Base-by-base conservation (phyloP, 441 rosid genomes). In the Brassica hybrid region DNA sequence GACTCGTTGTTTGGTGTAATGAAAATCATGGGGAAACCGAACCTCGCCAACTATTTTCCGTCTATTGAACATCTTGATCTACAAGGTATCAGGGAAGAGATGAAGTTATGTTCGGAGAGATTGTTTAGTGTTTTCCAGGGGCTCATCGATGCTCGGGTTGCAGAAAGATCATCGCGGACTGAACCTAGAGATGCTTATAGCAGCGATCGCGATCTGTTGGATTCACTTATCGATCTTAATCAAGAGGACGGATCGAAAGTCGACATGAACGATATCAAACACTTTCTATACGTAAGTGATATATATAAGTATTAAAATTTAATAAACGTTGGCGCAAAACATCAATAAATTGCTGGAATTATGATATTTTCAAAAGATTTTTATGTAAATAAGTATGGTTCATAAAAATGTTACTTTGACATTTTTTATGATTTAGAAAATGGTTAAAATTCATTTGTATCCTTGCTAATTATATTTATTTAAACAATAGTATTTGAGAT, bases 41-140 rank as follows among this genome's bases (percentile, higher is more conserved):
- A 74, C 64, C 13, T 58, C 5, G 78, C 66, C 8, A 27, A 65
- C 65, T 74, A 74, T 65, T 74, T 79, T 7, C 82, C 82, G 1
- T 13, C 52, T 30, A 73, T 69, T 2, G 61, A 17, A 65, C 32
- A 16, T 58, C 8, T 65, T 66, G 76, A 75, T 25, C n/a, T 65
- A 17, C 80, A 71, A 8, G 80, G 83, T 38, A 27, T 25, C 6
- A 52, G 17, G 23, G 32, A 69, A 65, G 45, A 72, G 1, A 9
- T 23, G 6, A 48, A 10, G 68, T 7, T 5, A 13, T 11, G 19
- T 27, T 12, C 21, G 17, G 73, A 72, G 63, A 72, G 38, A 10
- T 0, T 67, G 25, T 60, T 59, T 34, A 7, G 25, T n/a, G n/a
- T 23, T 65, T 59, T 75, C 17, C 73, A 75, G 7, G 76, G 16